phyloP scores from a whole-genome alignment of 2,329 filamentous ascomycete genomes.

The Pseudogymnoascus sp. region DNA sequence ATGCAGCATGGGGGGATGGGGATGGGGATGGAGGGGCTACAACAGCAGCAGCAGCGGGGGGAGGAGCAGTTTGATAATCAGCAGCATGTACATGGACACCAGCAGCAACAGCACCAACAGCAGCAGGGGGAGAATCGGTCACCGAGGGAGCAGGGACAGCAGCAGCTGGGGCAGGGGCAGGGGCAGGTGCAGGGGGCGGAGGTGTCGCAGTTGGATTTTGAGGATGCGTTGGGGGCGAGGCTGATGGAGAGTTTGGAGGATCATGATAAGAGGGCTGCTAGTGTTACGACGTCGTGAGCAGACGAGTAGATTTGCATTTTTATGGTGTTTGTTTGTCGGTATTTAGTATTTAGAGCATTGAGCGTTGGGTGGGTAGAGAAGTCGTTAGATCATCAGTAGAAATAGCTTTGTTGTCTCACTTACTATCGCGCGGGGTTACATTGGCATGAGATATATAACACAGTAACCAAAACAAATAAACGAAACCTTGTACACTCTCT shows the following conservation, averaged over 20 bases:
- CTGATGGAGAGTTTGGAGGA: slow-evolving; percentile 8
- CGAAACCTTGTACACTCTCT: background rate
- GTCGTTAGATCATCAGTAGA: background rate
- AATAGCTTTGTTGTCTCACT: background rate
- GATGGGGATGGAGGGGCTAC: background rate
- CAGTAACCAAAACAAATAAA: background rate
- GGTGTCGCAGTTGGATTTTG: slow-evolving; percentile 3
- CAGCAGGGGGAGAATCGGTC: background rate
- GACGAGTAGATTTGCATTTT: background rate
- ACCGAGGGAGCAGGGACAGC: background rate
- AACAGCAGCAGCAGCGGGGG: background rate
- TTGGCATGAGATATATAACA: background rate
- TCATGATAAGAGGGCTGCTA: slow-evolving; percentile 9
- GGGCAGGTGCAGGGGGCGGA: background rate
- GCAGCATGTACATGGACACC: background rate
- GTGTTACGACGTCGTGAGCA: background rate
- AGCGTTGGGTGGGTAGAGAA: background rate
- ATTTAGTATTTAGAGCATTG: background rate
- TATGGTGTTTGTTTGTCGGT: background rate
- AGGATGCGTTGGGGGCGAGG: slow-evolving; percentile 8
- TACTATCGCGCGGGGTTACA: background rate
- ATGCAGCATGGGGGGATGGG: background rate
- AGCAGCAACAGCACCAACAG: background rate
- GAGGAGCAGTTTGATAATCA: background rate
- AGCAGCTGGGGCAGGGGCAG: background rate